phyloP scores from a whole-genome alignment of 345 rosid genomes.

The Arabis alpina region DNA sequence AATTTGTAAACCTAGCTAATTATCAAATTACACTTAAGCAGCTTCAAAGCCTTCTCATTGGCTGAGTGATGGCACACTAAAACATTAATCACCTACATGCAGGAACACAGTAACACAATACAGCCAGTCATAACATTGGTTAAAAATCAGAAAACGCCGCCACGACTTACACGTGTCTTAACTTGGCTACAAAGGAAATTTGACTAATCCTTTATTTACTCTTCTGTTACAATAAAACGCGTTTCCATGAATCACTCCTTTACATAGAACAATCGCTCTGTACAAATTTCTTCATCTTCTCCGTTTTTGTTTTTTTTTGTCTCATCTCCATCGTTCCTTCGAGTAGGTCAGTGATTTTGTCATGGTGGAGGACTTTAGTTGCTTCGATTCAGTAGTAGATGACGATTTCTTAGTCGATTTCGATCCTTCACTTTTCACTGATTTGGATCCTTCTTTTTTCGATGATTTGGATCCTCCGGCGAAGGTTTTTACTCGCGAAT shows the following conservation, averaged over 20 bases:
- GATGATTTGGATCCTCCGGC: slow-evolving; percentile 4
- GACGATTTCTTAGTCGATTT: slow-evolving; percentile 27
- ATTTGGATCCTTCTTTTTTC: slow-evolving; percentile 22
- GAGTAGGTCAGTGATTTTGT: slow-evolving; percentile 31
- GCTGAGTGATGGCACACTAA: too few relatives aligned
- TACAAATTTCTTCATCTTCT: not conserved
- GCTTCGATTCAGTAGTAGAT: slow-evolving; percentile 36
- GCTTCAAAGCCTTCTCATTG: too few relatives aligned
- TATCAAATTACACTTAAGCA: too few relatives aligned
- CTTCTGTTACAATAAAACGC: too few relatives aligned
- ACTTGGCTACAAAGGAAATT: too few relatives aligned
- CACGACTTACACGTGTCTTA: too few relatives aligned
- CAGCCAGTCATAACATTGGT: too few relatives aligned
- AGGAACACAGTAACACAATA: too few relatives aligned
- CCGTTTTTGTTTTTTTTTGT: not conserved
- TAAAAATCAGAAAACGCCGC: too few relatives aligned
- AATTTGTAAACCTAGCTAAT: too few relatives aligned
- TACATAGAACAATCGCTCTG: not conserved
- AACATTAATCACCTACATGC: too few relatives aligned
- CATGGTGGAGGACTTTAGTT: slow-evolving; percentile 42
- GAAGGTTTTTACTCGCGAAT: slow-evolving; percentile 26
- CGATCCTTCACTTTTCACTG: slow-evolving; percentile 25
- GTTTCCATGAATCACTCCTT: not conserved
- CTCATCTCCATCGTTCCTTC: not conserved
- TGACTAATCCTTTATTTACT: too few relatives aligned